Percentiles rank a stretch among this genome's conserved stretches.
Evolutionary conservation across 75 land plant genomes (phyloP).

Genomic region (Selaginella tamariscina): DNA sequence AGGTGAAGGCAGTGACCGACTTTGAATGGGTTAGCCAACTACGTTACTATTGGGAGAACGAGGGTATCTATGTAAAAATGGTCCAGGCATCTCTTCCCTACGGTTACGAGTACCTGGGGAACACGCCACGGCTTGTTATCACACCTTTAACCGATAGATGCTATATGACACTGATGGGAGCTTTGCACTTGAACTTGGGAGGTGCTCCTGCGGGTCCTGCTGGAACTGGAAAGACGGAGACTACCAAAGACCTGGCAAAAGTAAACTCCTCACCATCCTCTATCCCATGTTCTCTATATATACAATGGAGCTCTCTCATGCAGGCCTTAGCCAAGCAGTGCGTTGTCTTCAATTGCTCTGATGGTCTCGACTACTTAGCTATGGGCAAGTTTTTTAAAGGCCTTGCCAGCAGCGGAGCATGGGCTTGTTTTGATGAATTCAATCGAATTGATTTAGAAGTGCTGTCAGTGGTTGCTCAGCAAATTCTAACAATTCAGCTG

Average conservation of each 20-base stretch:
- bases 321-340: constrained; percentile 35
- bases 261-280: background rate
- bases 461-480: constrained; percentile 30
- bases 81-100: constrained; percentile 31
- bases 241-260: constrained; percentile 31
- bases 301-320: background rate
- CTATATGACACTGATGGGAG: constrained; percentile 34
- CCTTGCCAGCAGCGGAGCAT: constrained; percentile 31
- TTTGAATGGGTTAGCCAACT: constrained; percentile 40
- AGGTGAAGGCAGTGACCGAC: constrained; percentile 30
- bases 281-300: background rate
- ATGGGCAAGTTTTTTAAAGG: constrained; percentile 39
- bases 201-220: constrained; percentile 37
- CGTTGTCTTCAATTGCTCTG: constrained; percentile 34
- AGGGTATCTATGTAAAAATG: constrained; percentile 29
- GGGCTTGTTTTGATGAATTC: constrained; percentile 35
- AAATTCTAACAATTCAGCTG: constrained; percentile 29
- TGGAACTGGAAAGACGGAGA: constrained; percentile 33
- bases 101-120: constrained; percentile 35
- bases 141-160: constrained; percentile 35
- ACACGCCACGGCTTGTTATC: constrained; percentile 30
- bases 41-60: constrained; percentile 35
- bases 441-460: constrained; percentile 31
- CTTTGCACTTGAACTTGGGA: constrained; percentile 29
- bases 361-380: constrained; percentile 31